These are phyloP conservation scores for Aspergillus steynii DNA, from an alignment of 495 filamentous ascomycete species.

Conservation along the genomic window DNA sequence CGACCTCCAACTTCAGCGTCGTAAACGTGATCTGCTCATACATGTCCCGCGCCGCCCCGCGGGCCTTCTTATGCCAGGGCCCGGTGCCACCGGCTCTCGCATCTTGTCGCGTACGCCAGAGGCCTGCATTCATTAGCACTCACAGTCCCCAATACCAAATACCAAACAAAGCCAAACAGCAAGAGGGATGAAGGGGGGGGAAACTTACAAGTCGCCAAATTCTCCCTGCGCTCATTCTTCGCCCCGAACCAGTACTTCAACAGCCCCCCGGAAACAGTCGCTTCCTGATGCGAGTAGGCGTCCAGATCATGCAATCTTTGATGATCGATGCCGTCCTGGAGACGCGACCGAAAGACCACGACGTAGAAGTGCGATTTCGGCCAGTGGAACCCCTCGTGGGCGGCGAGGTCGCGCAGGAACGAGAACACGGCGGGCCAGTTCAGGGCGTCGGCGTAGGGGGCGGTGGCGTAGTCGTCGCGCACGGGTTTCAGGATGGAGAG, in stretches of 20 bases:
- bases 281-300: slow-evolving; percentile 73
- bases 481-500: slow-evolving; percentile 61
- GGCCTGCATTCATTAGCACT: slow-evolving; percentile 31
- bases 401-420: slow-evolving; percentile 44
- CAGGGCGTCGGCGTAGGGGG: slow-evolving; percentile 71
- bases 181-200: neutral
- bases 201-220: slow-evolving; percentile 69
- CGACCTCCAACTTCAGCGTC: slow-evolving; percentile 60
- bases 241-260: slow-evolving; percentile 86
- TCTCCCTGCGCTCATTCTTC: slow-evolving; percentile 62
- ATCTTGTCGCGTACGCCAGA: slow-evolving; percentile 73
- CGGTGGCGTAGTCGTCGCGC: slow-evolving; percentile 72
- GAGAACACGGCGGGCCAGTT: slow-evolving; percentile 70
- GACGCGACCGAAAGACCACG: slow-evolving; percentile 75
- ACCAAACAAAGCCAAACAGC: neutral
- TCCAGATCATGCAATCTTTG: slow-evolving; percentile 67
- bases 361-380: slow-evolving; percentile 70
- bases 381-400: slow-evolving; percentile 55
- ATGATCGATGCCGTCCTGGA: slow-evolving; percentile 60
- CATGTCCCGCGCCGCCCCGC: slow-evolving; percentile 33
- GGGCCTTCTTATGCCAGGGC: slow-evolving; percentile 48
- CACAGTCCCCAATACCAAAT: neutral
- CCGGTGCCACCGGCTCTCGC: slow-evolving; percentile 67
- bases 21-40: slow-evolving; percentile 59
- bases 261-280: slow-evolving; percentile 74